Evolutionary conservation across 352 stramenopile genomes (phyloP), one percentile per base, ranked within the genome.

Genomic region (Pilasporangium apinafurcum): DNA sequence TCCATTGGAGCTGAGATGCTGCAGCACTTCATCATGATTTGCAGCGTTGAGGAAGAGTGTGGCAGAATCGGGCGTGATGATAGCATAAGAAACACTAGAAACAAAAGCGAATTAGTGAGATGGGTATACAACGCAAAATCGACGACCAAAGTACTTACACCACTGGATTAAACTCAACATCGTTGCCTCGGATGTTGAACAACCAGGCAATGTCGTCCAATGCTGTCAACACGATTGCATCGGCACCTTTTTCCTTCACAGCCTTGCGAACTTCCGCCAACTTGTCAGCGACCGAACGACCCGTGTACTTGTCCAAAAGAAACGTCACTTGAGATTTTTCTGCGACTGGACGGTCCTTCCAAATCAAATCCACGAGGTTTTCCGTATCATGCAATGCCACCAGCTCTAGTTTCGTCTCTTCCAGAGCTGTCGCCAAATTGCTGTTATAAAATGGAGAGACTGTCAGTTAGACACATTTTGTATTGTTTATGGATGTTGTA

Each of bases 121-220:
- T 32, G 38, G 9, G 3, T 2, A 41, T 27, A 29, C 3, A 18
- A 18, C 44, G n/a, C 18, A 41, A 27, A n/a, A n/a, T n/a, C n/a
- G n/a, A n/a, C n/a, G n/a, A n/a, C n/a, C 4, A n/a, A 3, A 17
- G 4, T 6, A 86, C 86, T 54, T 96, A 98, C 58, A 98, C 93
- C 5, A 99, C 92, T 6, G 97, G 97, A 62, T 98, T 99, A 53
- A 96, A 98, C 51, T 95, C 80, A 46, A 99, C 83, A 61, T 99
- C 97, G 36, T 82, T 86, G 45, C 95, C 96, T 20, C 96, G 86
- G 24, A 99, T 84, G 68, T 99, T 99, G 46, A 99, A 88, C 4
- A 99, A 81, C 83, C 97, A 99, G 26, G 84, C 86, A 25, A 97
- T 95, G 56, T 99, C 97, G 58, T 99, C 96, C 7, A 99, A 76